Evolutionary conservation across 2,329 filamentous ascomycete species (phyloP), one percentile per base, ranked within the genome.

Genomic region (Colletotrichum sp.): DNA sequence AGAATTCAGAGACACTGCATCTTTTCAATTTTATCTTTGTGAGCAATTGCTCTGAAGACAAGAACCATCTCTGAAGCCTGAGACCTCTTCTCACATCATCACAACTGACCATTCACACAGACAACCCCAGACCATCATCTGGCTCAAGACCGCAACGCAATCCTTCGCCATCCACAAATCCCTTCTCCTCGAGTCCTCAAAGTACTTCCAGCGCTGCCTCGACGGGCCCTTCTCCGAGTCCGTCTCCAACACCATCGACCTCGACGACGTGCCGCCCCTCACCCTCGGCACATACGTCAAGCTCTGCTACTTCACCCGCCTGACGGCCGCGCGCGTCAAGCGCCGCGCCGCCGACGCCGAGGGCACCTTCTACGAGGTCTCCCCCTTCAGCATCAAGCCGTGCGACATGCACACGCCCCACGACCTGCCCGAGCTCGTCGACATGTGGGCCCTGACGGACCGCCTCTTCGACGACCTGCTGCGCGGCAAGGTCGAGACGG

Each of bases 131-230:
- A 75, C 69, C 28, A 75, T 75, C 39, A 56, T 75, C 72, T 75
- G 72, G 72, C 72, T 75, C 36, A 75, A 75, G 27, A 39, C 48
- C 52, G n/a, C 27, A 8, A 36, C n/a, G 12, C 69, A 72, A 10
- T 75, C 72, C 39, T 75, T 75, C 34, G 72, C 72, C 4, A 72
- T 75, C 30, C 72, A 75, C 62, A 75, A 75, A 32, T 60, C 72
- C 18, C 72, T 75, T 36, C 69, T 75, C 12, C 10, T 72, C 25
- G 72, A 75, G 69, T 75, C 72, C 28, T 75, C 72, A 43, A 75
- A 75, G 52, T 75, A 75, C 39, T 75, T 75, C 55, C 72, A 72
- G 39, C 72, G 72, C 72, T 75, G 72, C n/a, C 72, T 75, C 72
- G 30, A 52, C 10, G 72, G 72, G 10, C 62, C 69, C 28, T 75